Base-by-base conservation (phyloP, 2,329 filamentous ascomycete species). In the Bipolaris bicolor region DNA sequence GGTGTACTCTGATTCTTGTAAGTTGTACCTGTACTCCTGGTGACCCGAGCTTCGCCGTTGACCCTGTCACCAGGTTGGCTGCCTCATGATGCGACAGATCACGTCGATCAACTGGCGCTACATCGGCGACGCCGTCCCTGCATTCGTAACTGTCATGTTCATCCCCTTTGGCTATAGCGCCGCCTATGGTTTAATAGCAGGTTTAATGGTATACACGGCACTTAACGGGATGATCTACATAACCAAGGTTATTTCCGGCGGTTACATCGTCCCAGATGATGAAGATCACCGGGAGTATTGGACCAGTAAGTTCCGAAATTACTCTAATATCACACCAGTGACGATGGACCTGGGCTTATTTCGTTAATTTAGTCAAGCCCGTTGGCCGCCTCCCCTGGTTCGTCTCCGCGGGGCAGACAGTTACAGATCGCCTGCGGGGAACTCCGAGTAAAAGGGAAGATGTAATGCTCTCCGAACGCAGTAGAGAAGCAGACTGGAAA, bases 111-210 rank as follows among this genome's bases (percentile, higher is more conserved):
- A 96, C 80, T 96, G 92, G 92, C 81, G 82, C 37, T 96, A 96
- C 76, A 83, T 91, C 55, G 91, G 91, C 49, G 92, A 96, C 73
- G 88, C 90, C 1, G 82, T 96, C 9, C 92, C 92, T 0, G 91
- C 92, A 2, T 96, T 96, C 75, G 81, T 96, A 34, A 92, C 90
- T 41, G 87, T 96, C 61, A 86, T 88, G 63, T 82, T 93, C 64
- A 96, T 96, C 88, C 91, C 92, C 0, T 95, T 96, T 78, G 91
- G 90, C 4, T 96, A 95, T 80, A 91, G 88, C 52, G 94, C 95
- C 67, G 91, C 92, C 11, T 90, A 96, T 70, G 92, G 92, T 44
- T 82, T 96, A 15, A 96, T 96, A 65, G 90, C 86, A 3, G 90
- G 91, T 33, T 87, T 96, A 62, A 82, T 90, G 71, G 85, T 86